Conservation (phyloP, 768 basidiomycete genomes). For the Boletus speciosus region DNA sequence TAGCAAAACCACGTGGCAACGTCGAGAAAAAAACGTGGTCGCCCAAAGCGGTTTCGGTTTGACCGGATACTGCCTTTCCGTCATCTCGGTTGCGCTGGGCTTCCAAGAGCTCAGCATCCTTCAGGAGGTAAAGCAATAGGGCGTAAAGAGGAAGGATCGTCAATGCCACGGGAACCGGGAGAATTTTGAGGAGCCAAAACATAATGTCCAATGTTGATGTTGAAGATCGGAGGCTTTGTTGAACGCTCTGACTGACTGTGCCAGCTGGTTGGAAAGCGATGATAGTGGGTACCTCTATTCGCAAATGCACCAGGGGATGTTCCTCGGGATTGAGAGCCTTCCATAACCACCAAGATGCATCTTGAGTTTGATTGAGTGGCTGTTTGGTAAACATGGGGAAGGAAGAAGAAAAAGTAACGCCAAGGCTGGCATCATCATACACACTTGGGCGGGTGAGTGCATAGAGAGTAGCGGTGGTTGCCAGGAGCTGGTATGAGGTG, state of each 20-base stretch:
- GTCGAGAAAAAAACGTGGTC: constrained; percentile 56
- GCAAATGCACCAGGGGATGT: constrained; percentile 65
- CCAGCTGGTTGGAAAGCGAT: constrained; percentile 57
- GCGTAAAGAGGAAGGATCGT: constrained; percentile 75
- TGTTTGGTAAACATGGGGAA: constrained; percentile 35
- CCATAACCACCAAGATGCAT: constrained; percentile 72
- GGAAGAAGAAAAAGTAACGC: constrained; percentile 13
- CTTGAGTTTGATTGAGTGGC: constrained; percentile 31
- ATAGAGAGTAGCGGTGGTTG: constrained; percentile 72
- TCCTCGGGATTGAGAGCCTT: constrained; percentile 68
- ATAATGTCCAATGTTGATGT: constrained; percentile 52
- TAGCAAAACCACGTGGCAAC: constrained; percentile 74
- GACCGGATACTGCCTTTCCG: constrained; percentile 33
- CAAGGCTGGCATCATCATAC: constrained; percentile 26
- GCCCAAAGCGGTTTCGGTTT: constrained; percentile 32
- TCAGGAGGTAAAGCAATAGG: constrained; percentile 80
- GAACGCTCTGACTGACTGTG: constrained; percentile 22
- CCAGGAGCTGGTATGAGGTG: constrained; percentile 54
- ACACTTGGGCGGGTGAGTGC: constrained; percentile 59
- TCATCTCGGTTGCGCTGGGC: constrained; percentile 69
- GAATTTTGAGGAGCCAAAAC: constrained; percentile 77
- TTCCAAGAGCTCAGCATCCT: constrained; percentile 87
- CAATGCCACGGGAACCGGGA: constrained; percentile 77
- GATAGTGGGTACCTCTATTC: constrained; percentile 76
- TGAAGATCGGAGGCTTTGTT: constrained; percentile 41